phyloP scores from a whole-genome alignment of 78 protist species.

The Blattamonas nauphoetae region DNA sequence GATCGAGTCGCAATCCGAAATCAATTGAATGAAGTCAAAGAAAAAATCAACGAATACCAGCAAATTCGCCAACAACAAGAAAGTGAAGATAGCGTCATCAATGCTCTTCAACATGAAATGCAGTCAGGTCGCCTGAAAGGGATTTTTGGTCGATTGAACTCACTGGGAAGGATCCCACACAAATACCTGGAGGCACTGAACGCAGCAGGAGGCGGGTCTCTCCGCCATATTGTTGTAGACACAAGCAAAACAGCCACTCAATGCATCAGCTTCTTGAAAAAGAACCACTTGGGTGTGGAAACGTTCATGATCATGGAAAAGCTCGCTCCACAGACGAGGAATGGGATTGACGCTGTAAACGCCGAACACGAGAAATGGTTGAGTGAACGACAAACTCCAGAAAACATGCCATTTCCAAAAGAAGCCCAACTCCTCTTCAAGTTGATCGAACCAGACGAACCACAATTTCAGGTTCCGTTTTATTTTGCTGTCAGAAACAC shows the following conservation, averaged over 20 bases:
- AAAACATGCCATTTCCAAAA: neutral
- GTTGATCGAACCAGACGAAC: slow-evolving; percentile 28
- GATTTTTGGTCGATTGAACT: slow-evolving; percentile 83
- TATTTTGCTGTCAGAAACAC: slow-evolving; percentile 83
- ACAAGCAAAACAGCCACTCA: slow-evolving; percentile 49
- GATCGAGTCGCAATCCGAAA: neutral
- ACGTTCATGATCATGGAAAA: slow-evolving; percentile 87
- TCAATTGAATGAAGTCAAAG: neutral
- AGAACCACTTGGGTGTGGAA: slow-evolving; percentile 68
- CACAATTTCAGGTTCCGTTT: slow-evolving; percentile 60
- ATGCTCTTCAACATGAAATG: neutral
- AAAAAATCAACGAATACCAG: neutral
- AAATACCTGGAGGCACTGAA: slow-evolving; percentile 87
- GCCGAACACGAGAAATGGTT: neutral
- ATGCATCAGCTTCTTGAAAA: slow-evolving; percentile 45
- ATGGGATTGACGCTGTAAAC: neutral
- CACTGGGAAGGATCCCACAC: slow-evolving; percentile 81
- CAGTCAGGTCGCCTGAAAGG: slow-evolving; percentile 9
- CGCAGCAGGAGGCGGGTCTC: slow-evolving; percentile 61
- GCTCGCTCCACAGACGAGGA: slow-evolving; percentile 10
- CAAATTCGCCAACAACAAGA: neutral
- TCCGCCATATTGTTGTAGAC: slow-evolving; percentile 84
- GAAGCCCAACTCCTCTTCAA: slow-evolving; percentile 37
- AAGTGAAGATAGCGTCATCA: neutral
- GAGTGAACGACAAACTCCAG: neutral